A percentile compares a stretch with the other conserved stretches of the same genome.
These are phyloP conservation scores for Penicillium dipodomyicola DNA, from an alignment of 495 filamentous ascomycete species.

Conservation along the genomic window DNA sequence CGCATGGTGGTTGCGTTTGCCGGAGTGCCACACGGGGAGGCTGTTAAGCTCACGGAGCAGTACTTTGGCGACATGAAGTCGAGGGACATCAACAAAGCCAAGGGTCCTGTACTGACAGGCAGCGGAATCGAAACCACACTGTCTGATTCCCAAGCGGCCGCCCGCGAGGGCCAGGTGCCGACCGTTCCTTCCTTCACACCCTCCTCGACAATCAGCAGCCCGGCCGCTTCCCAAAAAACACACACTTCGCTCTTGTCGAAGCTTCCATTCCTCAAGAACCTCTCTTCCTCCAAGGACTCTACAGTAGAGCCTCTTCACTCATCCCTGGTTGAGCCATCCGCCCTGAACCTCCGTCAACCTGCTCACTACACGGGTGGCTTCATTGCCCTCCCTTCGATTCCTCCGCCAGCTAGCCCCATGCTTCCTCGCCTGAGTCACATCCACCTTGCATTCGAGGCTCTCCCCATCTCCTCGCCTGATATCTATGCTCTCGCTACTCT, in stretches of 20 bases:
- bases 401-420: constrained; percentile 71
- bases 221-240: constrained; percentile 40
- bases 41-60: constrained; percentile 73
- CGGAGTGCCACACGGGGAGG: constrained; percentile 78
- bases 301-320: constrained; percentile 50
- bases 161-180: constrained; percentile 37
- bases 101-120: constrained; percentile 55
- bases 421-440: constrained; percentile 85
- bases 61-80: constrained; percentile 88
- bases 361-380: constrained; percentile 94
- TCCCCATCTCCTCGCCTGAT: constrained; percentile 83
- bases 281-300: constrained; percentile 66
- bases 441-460: constrained; percentile 92
- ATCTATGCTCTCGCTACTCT: constrained; percentile 97
- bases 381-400: constrained; percentile 75
- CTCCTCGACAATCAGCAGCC: constrained; percentile 39
- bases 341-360: constrained; percentile 58
- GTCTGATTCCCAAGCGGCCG: constrained; percentile 48
- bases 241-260: constrained; percentile 67
- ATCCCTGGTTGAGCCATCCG: constrained; percentile 42
- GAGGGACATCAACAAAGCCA: constrained; percentile 24
- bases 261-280: constrained; percentile 89
- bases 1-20: constrained; percentile 93
- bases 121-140: constrained; percentile 54
- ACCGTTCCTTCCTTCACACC: constrained; percentile 43